Evolutionary conservation across 2,329 filamentous ascomycete genomes (phyloP).

Genomic region (Cryoendolithus antarcticus): DNA sequence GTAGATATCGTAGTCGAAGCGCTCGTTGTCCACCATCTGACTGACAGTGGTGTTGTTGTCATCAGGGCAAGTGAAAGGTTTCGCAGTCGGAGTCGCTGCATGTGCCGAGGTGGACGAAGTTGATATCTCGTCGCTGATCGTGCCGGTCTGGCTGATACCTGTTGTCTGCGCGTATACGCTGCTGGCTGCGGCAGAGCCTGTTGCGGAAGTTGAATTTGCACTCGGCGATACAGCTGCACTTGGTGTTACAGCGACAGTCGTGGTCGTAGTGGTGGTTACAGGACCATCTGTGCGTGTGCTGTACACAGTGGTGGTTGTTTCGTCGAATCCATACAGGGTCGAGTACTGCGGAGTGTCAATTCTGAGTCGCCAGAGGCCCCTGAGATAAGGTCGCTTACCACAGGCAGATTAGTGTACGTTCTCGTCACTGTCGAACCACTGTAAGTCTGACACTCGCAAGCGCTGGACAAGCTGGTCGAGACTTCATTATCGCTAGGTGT

Average conservation of each 20-base stretch:
- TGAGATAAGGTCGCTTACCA: slow-evolving; percentile 6
- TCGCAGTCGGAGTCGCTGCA: slow-evolving; percentile 13
- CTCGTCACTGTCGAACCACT: slow-evolving; percentile 14
- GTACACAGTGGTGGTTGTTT: slow-evolving; percentile 11
- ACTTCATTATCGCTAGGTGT: slow-evolving; percentile 6
- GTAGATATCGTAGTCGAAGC: slow-evolving; percentile 22
- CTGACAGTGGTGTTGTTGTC: slow-evolving; percentile 20
- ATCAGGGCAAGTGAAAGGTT: slow-evolving; percentile 20
- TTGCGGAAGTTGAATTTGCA: not conserved
- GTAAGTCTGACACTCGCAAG: slow-evolving; percentile 20
- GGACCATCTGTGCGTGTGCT: slow-evolving; percentile 9
- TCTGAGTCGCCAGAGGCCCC: not conserved
- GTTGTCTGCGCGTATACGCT: slow-evolving; percentile 4
- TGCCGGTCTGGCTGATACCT: slow-evolving; percentile 1
- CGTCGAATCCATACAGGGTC: slow-evolving; percentile 11
- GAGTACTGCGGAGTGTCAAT: slow-evolving; percentile 8
- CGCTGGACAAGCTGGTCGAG: slow-evolving; percentile 19
- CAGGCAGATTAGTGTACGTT: slow-evolving; percentile 16
- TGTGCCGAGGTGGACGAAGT: not conserved
- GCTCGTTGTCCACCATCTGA: slow-evolving; percentile 19
- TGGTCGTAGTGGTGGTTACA: slow-evolving; percentile 2
- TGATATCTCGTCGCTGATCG: slow-evolving; percentile 2
- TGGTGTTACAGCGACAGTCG: slow-evolving; percentile 7
- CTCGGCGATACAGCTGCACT: not conserved
- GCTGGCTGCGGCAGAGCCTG: slow-evolving; percentile 1